Percentiles rank a stretch among this genome's conserved stretches.
phyloP scores from a whole-genome alignment of 257 asterid genomes.

The Solanum arcanum region DNA sequence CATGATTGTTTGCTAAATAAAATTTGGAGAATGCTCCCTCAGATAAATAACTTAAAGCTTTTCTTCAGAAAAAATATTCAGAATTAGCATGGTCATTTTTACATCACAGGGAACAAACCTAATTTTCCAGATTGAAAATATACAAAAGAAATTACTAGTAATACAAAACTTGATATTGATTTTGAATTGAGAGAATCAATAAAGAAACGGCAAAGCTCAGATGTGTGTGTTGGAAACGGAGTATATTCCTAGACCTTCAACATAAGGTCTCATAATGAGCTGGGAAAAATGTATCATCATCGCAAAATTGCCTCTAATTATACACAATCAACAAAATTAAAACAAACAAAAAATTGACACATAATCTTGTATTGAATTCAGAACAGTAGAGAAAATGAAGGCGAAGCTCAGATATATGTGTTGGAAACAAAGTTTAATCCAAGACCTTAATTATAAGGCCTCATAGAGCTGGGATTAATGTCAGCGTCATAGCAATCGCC shows the following conservation, averaged over 20 bases:
- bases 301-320: background rate
- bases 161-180: background rate
- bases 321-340: background rate
- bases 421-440: background rate
- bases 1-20: background rate
- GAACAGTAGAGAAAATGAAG: too few species aligned
- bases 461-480: background rate
- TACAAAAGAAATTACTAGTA: background rate
- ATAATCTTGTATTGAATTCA: too few species aligned
- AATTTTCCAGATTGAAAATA: background rate
- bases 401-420: background rate
- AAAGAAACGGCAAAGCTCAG: background rate
- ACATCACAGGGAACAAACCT: constrained; percentile 11
- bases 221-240: constrained; percentile 12
- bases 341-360: background rate
- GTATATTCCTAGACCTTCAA: constrained; percentile 19
- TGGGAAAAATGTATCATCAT: constrained; percentile 42
- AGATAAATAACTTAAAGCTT: background rate
- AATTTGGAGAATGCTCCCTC: background rate
- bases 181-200: background rate
- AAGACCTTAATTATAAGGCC: background rate
- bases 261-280: constrained; percentile 50
- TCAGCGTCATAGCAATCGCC: background rate
- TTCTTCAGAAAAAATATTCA: background rate
- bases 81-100: constrained; percentile 15